Evolutionary conservation across 2,329 filamentous ascomycete species (phyloP).

Genomic region (Trichothecium sympodiale): DNA sequence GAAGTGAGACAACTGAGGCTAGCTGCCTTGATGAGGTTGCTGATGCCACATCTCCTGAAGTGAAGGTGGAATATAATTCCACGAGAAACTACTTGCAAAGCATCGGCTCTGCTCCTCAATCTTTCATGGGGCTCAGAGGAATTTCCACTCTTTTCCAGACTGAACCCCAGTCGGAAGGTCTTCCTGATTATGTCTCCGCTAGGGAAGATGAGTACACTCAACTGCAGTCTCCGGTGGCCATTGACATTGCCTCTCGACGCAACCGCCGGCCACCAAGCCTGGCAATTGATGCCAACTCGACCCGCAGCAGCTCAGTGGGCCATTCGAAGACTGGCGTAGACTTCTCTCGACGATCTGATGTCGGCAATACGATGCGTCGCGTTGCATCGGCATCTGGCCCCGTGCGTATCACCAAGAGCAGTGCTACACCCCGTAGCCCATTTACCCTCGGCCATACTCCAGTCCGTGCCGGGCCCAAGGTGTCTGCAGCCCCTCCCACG

Average conservation of each 20-base stretch:
- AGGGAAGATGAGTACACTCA: slow-evolving; percentile 7
- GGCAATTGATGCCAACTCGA: slow-evolving; percentile 25
- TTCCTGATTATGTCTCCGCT: too few species aligned
- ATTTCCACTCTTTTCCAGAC: too few species aligned
- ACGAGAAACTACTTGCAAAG: too few species aligned
- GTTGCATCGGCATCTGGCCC: slow-evolving; percentile 40
- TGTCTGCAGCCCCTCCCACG: slow-evolving; percentile 34
- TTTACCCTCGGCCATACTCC: slow-evolving; percentile 32
- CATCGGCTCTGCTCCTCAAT: too few species aligned
- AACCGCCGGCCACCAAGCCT: slow-evolving; percentile 33
- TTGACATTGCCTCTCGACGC: slow-evolving; percentile 43
- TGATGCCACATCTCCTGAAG: too few species aligned
- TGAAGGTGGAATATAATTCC: too few species aligned
- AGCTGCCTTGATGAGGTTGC: too few species aligned
- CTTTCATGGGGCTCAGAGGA: too few species aligned
- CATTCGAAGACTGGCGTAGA: slow-evolving; percentile 38
- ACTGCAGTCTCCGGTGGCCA: slow-evolving; percentile 36
- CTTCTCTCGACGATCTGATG: slow-evolving; percentile 30
- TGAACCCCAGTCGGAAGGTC: too few species aligned
- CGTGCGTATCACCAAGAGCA: slow-evolving; percentile 20
- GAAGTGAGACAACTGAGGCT: too few species aligned
- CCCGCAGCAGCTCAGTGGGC: slow-evolving; percentile 30
- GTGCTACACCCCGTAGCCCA: slow-evolving; percentile 21
- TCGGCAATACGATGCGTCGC: slow-evolving; percentile 38
- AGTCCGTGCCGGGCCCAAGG: slow-evolving; percentile 22